Conservation (phyloP, 2,329 filamentous ascomycete species). For the Cryphonectria japonica region DNA sequence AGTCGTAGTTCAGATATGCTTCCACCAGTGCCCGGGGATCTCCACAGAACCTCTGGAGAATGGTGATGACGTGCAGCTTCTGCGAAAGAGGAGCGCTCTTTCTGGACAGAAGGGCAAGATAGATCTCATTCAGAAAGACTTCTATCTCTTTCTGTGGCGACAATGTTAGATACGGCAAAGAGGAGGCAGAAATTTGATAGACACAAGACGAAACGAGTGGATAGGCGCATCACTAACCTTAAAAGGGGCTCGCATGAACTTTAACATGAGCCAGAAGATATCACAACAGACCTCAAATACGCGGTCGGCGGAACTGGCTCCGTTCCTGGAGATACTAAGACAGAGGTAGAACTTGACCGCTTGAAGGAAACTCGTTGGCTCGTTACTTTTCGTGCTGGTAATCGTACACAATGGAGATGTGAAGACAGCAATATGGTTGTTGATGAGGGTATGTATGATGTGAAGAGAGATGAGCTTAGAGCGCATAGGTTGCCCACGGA, state of each 20-base stretch:
- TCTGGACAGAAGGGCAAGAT: slow-evolving; percentile 87
- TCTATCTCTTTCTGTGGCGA: slow-evolving; percentile 85
- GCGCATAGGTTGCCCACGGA: slow-evolving; percentile 94
- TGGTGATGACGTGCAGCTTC: slow-evolving; percentile 87
- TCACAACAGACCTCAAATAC: slow-evolving; percentile 97
- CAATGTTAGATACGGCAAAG: slow-evolving; percentile 4
- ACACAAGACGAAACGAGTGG: neutral
- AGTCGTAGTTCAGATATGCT: slow-evolving; percentile 97
- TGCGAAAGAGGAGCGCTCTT: slow-evolving; percentile 85
- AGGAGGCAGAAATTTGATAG: neutral
- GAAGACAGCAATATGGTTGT: slow-evolving; percentile 91
- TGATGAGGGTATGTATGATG: slow-evolving; percentile 91
- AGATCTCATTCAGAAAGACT: slow-evolving; percentile 97
- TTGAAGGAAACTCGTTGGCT: slow-evolving; percentile 88
- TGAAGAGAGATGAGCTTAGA: slow-evolving; percentile 95
- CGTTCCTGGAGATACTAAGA: slow-evolving; percentile 91
- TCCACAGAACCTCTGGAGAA: slow-evolving; percentile 80
- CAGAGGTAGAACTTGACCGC: slow-evolving; percentile 97
- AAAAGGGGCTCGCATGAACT: slow-evolving; percentile 88
- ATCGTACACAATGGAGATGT: slow-evolving; percentile 91
- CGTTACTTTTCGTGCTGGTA: slow-evolving; percentile 84
- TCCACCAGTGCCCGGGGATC: slow-evolving; percentile 91
- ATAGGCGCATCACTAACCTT: slow-evolving; percentile 63
- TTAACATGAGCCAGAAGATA: slow-evolving; percentile 97
- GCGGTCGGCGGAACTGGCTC: slow-evolving; percentile 85